These are phyloP conservation scores for Solanum ossicruentum DNA, from an alignment of 257 asterid species.

Conservation along the genomic window DNA sequence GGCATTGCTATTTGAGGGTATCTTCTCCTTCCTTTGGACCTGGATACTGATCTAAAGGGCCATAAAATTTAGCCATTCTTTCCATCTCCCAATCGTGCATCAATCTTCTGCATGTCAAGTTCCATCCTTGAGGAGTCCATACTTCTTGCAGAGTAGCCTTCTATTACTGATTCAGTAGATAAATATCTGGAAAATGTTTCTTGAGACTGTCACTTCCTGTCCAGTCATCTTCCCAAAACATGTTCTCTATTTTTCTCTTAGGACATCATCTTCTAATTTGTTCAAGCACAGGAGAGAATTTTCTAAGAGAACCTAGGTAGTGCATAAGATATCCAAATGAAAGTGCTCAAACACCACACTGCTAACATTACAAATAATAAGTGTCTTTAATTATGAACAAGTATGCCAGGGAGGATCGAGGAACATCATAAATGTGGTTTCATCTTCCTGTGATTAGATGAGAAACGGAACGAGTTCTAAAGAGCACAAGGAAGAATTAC, in stretches of 20 bases:
- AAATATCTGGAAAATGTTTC: too few relatives aligned
- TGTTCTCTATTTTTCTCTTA: neutral
- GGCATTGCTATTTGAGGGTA: too few relatives aligned
- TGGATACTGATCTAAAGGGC: too few relatives aligned
- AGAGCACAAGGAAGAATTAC: neutral
- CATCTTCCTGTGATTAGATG: neutral
- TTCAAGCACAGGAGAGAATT: neutral
- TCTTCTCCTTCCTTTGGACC: too few relatives aligned
- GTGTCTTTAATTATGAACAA: neutral
- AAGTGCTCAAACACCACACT: neutral
- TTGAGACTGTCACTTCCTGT: too few relatives aligned
- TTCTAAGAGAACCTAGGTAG: neutral
- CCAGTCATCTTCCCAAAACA: too few relatives aligned
- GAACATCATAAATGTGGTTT: neutral
- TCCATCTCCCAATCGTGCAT: too few relatives aligned
- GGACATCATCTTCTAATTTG: neutral
- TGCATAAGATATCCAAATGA: neutral
- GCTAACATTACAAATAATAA: neutral
- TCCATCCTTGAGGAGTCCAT: too few relatives aligned
- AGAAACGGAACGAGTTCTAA: neutral
- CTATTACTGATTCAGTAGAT: too few relatives aligned
- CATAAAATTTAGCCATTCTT: too few relatives aligned
- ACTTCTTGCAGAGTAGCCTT: too few relatives aligned
- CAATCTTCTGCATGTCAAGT: too few relatives aligned
- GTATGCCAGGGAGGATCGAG: neutral